Conservation (phyloP, 805 yeast genomes). For the Ogataea kodamae region DNA sequence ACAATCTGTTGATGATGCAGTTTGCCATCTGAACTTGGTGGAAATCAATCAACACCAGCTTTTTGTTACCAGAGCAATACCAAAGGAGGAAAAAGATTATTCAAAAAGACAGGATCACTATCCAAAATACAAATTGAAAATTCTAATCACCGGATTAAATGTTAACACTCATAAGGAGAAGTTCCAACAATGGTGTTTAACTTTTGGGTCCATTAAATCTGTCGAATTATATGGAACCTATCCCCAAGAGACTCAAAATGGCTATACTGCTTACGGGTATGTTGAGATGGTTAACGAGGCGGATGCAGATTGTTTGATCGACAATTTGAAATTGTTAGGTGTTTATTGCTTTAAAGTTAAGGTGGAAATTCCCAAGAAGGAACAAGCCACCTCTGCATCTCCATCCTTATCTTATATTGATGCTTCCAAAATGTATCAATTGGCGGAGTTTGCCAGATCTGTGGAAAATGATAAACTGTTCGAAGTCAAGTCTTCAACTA, state of each 20-base stretch:
- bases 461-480: constrained; percentile 21
- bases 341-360: constrained; percentile 30
- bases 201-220: constrained; percentile 24
- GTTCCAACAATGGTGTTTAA: constrained; percentile 28
- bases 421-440: constrained; percentile 27
- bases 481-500: constrained; percentile 6
- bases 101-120: constrained; percentile 16
- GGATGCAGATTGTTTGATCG: constrained; percentile 26
- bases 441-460: constrained; percentile 26
- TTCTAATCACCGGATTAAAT: constrained; percentile 28
- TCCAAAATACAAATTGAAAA: constrained; percentile 25
- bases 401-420: constrained; percentile 26
- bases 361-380: constrained; percentile 26
- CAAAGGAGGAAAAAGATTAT: constrained; percentile 31
- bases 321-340: constrained; percentile 20
- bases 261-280: constrained; percentile 30
- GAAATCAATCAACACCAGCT: constrained; percentile 30
- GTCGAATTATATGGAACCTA: constrained; percentile 27
- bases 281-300: constrained; percentile 27
- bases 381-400: constrained; percentile 8
- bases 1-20: constrained; percentile 26
- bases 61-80: constrained; percentile 33
- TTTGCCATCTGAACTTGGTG: constrained; percentile 25
- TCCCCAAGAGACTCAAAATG: constrained; percentile 13
- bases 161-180: constrained; percentile 19